phyloP scores from a whole-genome alignment of 2,329 filamentous ascomycete genomes.

The Xylariaceae sp. region DNA sequence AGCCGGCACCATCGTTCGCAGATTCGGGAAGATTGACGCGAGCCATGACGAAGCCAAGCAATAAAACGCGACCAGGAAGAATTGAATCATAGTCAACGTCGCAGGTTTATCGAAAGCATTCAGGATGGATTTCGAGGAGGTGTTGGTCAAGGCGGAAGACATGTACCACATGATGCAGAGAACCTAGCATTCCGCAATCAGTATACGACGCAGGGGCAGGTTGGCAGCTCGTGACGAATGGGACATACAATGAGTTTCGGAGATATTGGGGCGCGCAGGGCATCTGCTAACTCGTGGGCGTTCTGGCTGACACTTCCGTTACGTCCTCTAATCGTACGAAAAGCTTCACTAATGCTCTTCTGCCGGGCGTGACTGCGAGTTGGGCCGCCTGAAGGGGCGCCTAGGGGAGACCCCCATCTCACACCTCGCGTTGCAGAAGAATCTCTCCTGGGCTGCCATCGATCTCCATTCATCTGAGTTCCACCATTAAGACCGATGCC shows the following conservation, averaged over 20 bases:
- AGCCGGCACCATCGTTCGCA: constrained; percentile 70
- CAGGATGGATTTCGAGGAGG: constrained; percentile 94
- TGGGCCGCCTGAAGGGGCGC: constrained; percentile 20
- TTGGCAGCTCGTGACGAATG: too few relatives aligned
- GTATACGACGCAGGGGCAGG: too few relatives aligned
- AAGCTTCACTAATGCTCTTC: constrained; percentile 86
- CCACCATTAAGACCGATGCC: constrained; percentile 27
- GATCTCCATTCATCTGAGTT: constrained; percentile 24
- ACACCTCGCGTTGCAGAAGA: constrained; percentile 22
- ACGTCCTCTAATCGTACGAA: constrained; percentile 74
- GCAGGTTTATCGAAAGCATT: constrained; percentile 87
- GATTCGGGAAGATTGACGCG: constrained; percentile 64
- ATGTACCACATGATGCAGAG: constrained; percentile 92
- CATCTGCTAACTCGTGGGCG: constrained; percentile 88
- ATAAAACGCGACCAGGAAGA: constrained; percentile 85
- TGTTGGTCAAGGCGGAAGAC: constrained; percentile 93
- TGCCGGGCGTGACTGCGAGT: constrained; percentile 45
- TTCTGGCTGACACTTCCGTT: constrained; percentile 87
- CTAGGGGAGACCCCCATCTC: constrained; percentile 23
- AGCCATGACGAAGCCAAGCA: constrained; percentile 78
- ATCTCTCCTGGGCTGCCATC: constrained; percentile 27
- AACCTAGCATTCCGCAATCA: constrained; percentile 44
- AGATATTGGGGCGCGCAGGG: constrained; percentile 84
- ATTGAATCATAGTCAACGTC: constrained; percentile 89
- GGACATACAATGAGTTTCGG: constrained; percentile 74